These are phyloP conservation scores for Pichia kluyveri DNA, from an alignment of 805 yeast genomes.

Conservation along the genomic window DNA sequence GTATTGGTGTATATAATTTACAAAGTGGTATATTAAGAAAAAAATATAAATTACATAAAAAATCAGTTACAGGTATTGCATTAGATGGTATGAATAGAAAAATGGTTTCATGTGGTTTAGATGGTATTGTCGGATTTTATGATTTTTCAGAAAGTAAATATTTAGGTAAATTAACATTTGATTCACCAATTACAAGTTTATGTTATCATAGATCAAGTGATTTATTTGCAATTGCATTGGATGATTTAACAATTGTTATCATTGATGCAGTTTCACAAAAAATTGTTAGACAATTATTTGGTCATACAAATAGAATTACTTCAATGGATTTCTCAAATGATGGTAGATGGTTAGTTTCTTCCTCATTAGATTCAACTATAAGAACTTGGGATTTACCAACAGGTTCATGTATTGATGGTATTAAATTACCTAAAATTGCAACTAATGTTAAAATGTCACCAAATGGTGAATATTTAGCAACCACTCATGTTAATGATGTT, in stretches of 20 bases:
- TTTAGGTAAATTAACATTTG: conserved; percentile 57
- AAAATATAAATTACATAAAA: conserved; percentile 59
- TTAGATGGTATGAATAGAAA: conserved; percentile 85
- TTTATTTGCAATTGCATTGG: conserved; percentile 75
- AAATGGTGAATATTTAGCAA: conserved; percentile 82
- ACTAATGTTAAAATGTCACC: conserved; percentile 78
- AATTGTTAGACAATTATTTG: conserved; percentile 79
- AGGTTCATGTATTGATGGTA: conserved; percentile 94
- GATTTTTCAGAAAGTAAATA: conserved; percentile 67
- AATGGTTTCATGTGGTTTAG: conserved; percentile 82
- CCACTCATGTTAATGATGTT: conserved; percentile 82
- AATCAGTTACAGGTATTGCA: conserved; percentile 80
- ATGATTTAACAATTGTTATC: conserved; percentile 76
- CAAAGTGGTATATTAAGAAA: conserved; percentile 85
- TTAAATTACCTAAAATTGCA: conserved; percentile 66
- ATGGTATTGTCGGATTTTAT: conserved; percentile 81
- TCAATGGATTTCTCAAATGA: conserved; percentile 86
- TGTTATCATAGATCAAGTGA: conserved; percentile 77
- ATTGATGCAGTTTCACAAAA: conserved; percentile 75
- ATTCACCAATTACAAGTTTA: conserved; percentile 70
- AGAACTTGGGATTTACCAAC: conserved; percentile 98
- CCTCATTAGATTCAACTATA: conserved; percentile 75
- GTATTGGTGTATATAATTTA: conserved; percentile 76
- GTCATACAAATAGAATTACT: conserved; percentile 85
- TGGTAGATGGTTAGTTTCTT: conserved; percentile 89